These are phyloP conservation scores for Aureobasidium sp. DNA, from an alignment of 2,329 filamentous ascomycete species.

Conservation along the genomic window DNA sequence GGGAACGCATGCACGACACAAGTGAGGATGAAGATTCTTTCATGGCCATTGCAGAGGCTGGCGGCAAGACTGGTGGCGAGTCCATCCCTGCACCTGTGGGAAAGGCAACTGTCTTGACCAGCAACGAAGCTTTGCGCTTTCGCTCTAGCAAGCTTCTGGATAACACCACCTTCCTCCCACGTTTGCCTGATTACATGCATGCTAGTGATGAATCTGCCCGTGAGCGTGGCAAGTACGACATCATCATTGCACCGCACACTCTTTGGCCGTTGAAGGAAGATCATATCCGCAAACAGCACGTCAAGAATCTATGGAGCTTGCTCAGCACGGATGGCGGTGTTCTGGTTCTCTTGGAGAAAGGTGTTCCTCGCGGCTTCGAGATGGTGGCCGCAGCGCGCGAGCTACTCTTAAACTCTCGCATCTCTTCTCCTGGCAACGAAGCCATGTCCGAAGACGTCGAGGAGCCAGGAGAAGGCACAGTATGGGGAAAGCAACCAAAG, in stretches of 20 bases:
- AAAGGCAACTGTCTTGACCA: slow-evolving; percentile 73
- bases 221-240: slow-evolving; percentile 58
- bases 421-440: slow-evolving; percentile 52
- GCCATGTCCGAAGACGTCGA: slow-evolving; percentile 22
- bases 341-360: slow-evolving; percentile 82
- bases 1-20: slow-evolving; percentile 54
- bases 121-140: slow-evolving; percentile 63
- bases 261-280: slow-evolving; percentile 69
- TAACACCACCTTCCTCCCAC: slow-evolving; percentile 85
- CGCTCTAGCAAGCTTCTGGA: slow-evolving; percentile 70
- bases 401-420: slow-evolving; percentile 66
- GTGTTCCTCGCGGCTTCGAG: slow-evolving; percentile 84
- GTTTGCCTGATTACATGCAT: slow-evolving; percentile 78
- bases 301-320: slow-evolving; percentile 85
- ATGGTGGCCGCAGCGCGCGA: slow-evolving; percentile 78
- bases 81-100: slow-evolving; percentile 47
- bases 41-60: slow-evolving; percentile 23
- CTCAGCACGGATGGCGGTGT: slow-evolving; percentile 78
- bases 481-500: slow-evolving; percentile 28
- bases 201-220: slow-evolving; percentile 41
- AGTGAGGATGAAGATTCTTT: slow-evolving; percentile 14
- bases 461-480: slow-evolving; percentile 16
- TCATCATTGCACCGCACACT: slow-evolving; percentile 82
- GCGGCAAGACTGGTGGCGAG: slow-evolving; percentile 30
- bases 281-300: slow-evolving; percentile 65